Evolutionary conservation across 768 basidiomycete species (phyloP).

Genomic region (Lentinula boryana): DNA sequence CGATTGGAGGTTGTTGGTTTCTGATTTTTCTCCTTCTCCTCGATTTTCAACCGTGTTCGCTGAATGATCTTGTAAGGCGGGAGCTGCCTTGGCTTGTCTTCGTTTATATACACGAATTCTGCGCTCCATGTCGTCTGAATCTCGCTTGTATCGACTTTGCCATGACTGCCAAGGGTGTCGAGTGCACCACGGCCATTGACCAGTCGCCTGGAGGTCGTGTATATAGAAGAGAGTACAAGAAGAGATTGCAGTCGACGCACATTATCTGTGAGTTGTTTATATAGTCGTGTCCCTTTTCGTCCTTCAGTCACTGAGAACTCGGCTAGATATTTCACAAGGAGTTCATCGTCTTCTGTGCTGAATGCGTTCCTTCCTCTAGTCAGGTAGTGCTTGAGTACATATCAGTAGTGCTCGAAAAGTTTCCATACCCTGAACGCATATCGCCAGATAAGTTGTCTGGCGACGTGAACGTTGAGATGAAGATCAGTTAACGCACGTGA

Average conservation of each 20-base stretch:
- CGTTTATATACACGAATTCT: not conserved
- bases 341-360: not conserved
- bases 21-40: not conserved
- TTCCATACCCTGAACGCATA: not conserved
- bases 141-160: not conserved
- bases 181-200: not conserved
- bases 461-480: no score
- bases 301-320: not conserved
- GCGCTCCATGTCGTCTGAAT: not conserved
- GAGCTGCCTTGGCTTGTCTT: not conserved
- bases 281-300: not conserved
- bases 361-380: not conserved
- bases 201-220: not conserved
- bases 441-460: no score
- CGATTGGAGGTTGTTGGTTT: not conserved
- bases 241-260: not conserved
- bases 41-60: no score
- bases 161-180: conserved; percentile 3
- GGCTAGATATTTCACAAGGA: not conserved
- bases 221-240: not conserved
- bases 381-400: not conserved
- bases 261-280: not conserved
- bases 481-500: no score
- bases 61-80: no score
- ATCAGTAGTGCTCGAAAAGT: not conserved